Conservation (phyloP, 2,329 filamentous ascomycete species). For the Alternaria consortialis region DNA sequence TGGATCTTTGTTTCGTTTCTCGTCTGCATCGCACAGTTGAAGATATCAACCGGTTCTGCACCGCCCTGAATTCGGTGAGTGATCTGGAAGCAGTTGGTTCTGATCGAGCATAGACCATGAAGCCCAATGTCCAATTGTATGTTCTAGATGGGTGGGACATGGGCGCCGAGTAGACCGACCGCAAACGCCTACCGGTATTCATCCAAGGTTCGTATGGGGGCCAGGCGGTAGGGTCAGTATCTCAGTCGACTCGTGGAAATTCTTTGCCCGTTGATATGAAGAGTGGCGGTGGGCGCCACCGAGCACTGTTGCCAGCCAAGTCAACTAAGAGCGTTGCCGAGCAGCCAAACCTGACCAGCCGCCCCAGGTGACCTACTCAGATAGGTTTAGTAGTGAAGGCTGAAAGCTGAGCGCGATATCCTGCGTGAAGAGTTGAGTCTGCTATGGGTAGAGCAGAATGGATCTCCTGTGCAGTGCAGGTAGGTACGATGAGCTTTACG, state of each 20-base stretch:
- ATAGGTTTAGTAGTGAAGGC: neutral
- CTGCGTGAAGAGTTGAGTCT: neutral
- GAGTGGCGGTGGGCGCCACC: neutral
- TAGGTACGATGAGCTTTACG: neutral
- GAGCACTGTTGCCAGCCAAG: constrained; percentile 4
- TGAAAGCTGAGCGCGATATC: neutral
- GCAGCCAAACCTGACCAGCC: neutral
- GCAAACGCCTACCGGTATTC: neutral
- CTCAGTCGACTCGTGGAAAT: constrained; percentile 8
- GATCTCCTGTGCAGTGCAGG: neutral
- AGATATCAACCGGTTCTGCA: neutral
- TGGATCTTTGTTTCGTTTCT: constrained; percentile 1
- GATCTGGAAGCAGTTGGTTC: neutral
- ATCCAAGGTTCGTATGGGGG: neutral
- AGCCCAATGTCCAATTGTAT: neutral
- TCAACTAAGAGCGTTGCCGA: constrained; percentile 1
- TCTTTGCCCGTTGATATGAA: constrained; percentile 9
- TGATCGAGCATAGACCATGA: neutral
- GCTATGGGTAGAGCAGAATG: neutral
- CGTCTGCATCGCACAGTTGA: neutral
- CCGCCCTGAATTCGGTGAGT: neutral
- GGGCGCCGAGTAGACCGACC: neutral
- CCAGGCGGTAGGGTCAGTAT: neutral
- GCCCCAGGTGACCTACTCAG: neutral
- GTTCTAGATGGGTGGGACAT: neutral